Conservation (phyloP, 257 asterid genomes). For the Lavandula angustifolia region DNA sequence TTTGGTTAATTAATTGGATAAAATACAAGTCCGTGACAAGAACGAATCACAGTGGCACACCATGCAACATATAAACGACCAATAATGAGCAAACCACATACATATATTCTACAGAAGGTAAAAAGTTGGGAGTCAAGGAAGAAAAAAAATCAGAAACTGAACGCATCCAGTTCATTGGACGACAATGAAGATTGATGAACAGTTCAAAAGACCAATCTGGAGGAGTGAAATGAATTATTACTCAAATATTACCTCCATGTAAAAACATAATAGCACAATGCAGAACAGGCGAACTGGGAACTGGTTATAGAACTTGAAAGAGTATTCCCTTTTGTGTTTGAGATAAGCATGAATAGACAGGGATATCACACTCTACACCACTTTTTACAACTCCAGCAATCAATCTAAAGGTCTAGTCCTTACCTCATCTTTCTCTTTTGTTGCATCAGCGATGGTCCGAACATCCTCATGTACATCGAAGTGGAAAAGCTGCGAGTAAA, state of each 20-base stretch:
- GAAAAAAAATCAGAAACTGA: background rate
- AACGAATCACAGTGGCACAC: background rate
- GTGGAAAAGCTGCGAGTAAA: constrained; percentile 81
- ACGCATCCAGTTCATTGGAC: background rate
- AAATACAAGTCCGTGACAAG: constrained; percentile 11
- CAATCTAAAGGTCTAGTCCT: constrained; percentile 21
- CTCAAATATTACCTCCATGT: background rate
- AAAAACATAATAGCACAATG: background rate
- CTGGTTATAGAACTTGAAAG: background rate
- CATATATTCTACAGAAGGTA: background rate
- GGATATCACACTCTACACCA: constrained; percentile 5
- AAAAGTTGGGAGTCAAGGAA: background rate
- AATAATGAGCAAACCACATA: constrained; percentile 10
- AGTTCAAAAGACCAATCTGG: background rate
- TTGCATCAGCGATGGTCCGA: constrained; percentile 93
- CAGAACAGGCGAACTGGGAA: background rate
- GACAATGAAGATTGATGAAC: background rate
- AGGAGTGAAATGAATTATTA: background rate
- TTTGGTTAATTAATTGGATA: constrained; percentile 14
- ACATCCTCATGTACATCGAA: constrained; percentile 99
- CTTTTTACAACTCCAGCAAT: background rate
- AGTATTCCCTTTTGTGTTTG: background rate
- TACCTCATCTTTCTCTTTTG: constrained; percentile 98
- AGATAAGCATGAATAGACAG: background rate
- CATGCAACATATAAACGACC: background rate